Conservation (phyloP, 2,329 filamentous ascomycete genomes). For the Dryadomyces sulphureus region DNA sequence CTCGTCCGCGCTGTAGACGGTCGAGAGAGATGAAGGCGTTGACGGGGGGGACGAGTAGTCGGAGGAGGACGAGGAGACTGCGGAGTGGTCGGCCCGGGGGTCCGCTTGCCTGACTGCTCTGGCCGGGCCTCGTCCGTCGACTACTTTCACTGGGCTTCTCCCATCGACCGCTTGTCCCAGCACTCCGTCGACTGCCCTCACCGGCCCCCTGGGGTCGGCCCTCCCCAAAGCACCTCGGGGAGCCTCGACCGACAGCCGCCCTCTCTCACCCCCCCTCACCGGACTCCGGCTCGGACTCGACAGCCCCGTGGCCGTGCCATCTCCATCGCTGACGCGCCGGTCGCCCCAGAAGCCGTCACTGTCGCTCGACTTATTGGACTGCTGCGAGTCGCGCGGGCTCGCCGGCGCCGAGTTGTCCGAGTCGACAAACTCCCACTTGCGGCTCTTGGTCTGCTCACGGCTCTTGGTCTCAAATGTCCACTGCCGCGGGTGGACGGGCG, state of each 20-base stretch:
- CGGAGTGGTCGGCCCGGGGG: too few species aligned
- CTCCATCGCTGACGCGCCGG: not conserved
- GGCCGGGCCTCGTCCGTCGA: too few species aligned
- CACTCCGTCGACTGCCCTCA: too few species aligned
- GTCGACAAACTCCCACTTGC: too few species aligned
- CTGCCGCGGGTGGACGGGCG: not conserved
- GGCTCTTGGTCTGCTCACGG: too few species aligned
- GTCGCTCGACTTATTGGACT: constrained; percentile 2
- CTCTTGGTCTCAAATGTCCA: too few species aligned
- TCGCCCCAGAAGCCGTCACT: constrained; percentile 7
- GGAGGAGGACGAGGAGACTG: constrained; percentile 1
- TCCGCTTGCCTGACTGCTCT: too few species aligned
- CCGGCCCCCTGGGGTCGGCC: too few species aligned
- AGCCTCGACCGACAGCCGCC: too few species aligned
- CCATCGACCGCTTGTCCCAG: not conserved
- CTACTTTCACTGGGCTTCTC: too few species aligned
- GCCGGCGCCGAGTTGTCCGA: not conserved
- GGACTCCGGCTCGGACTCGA: constrained; percentile 7
- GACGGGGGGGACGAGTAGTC: constrained; percentile 5
- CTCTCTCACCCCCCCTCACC: not conserved
- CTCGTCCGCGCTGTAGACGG: constrained; percentile 40
- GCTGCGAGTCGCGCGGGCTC: constrained; percentile 4
- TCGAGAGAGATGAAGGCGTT: constrained; percentile 33
- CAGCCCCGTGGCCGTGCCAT: constrained; percentile 6
- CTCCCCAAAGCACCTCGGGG: too few species aligned